Percentiles rank a stretch among this genome's conserved stretches.
Conservation (phyloP, 768 basidiomycete species). For the Chalciporus piperatus region DNA sequence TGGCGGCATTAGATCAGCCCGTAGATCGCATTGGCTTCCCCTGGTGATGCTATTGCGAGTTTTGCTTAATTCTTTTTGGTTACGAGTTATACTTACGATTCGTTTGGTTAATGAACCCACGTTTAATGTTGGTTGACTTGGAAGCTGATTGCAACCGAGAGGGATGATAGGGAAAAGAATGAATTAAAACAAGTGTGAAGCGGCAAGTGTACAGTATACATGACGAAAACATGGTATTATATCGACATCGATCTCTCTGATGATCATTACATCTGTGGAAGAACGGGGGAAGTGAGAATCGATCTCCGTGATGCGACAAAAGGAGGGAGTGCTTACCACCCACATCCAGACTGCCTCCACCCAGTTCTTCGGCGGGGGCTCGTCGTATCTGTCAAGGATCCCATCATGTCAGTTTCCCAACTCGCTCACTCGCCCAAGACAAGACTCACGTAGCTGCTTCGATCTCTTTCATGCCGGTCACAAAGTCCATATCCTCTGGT, state of each 20-base stretch:
- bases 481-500: slow-evolving; percentile 27
- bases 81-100: not conserved
- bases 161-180: too few relatives aligned
- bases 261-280: slow-evolving; percentile 11
- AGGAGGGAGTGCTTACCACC: slow-evolving; percentile 20
- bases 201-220: not conserved
- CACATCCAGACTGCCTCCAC: slow-evolving; percentile 28
- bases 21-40: not conserved
- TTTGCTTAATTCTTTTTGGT: not conserved
- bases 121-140: not conserved
- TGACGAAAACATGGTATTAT: not conserved
- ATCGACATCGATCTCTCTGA: not conserved
- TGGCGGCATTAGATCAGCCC: slow-evolving; percentile 13
- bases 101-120: not conserved
- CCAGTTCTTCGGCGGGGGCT: slow-evolving; percentile 26
- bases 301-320: not conserved
- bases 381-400: slow-evolving; percentile 19
- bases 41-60: not conserved
- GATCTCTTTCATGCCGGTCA: slow-evolving; percentile 23
- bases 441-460: slow-evolving; percentile 26
- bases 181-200: not conserved
- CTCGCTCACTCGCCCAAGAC: not conserved
- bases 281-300: not conserved
- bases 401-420: not conserved
- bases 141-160: not conserved